A percentile compares a stretch with the other conserved stretches of the same genome.
phyloP scores from a whole-genome alignment of 1,284 basidiomycete species.

The Phenoliferia sp. region DNA sequence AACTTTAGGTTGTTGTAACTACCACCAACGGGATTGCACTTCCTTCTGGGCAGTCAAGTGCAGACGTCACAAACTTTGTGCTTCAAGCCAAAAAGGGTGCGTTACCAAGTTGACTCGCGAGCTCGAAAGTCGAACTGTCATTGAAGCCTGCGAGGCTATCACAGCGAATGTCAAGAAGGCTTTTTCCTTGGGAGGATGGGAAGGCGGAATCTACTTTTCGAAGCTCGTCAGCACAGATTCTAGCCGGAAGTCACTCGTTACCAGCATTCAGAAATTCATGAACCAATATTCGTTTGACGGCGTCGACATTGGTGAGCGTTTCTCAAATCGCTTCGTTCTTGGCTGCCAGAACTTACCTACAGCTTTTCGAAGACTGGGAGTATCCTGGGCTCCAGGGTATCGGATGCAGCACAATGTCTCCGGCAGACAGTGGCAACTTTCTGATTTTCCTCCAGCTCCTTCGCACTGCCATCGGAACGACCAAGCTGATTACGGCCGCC shows the following conservation, averaged over 20 bases:
- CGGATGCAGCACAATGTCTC: conserved; percentile 53
- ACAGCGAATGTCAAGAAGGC: background rate
- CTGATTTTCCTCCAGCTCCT: conserved; percentile 65
- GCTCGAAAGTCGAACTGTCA: background rate
- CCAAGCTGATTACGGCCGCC: conserved; percentile 67
- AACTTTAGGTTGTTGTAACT: too few species aligned
- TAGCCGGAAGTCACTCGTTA: conserved; percentile 54
- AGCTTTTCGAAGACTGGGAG: conserved; percentile 64
- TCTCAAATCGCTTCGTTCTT: conserved; percentile 5
- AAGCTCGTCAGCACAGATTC: conserved; percentile 53
- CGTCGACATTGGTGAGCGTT: conserved; percentile 57
- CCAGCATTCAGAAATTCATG: conserved; percentile 58
- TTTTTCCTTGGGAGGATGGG: conserved; percentile 29
- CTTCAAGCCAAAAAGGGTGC: background rate
- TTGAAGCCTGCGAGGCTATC: background rate
- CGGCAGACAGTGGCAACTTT: conserved; percentile 64
- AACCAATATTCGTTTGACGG: conserved; percentile 64
- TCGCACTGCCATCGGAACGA: conserved; percentile 54
- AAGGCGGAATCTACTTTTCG: conserved; percentile 57
- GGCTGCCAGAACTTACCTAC: background rate
- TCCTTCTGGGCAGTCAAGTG: background rate
- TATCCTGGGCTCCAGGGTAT: conserved; percentile 44
- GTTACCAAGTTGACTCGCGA: background rate
- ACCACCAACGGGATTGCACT: background rate
- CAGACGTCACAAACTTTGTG: background rate